Base-by-base conservation (phyloP, 106 monocot species). In the Phalaenopsis equestris region DNA sequence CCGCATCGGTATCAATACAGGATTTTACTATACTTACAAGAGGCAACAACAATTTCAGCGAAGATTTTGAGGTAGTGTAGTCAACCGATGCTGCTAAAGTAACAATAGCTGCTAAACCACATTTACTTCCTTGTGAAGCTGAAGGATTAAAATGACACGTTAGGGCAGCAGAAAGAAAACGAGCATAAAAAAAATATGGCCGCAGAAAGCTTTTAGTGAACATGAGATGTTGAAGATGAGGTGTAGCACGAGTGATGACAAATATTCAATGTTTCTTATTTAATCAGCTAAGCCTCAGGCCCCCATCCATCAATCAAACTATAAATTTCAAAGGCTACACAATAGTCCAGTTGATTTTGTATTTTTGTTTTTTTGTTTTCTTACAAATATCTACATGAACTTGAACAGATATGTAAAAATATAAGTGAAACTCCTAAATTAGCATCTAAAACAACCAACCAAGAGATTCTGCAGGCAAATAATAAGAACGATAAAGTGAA, bases 31-130 rank as follows among this genome's bases (percentile, higher is more conserved):
- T 19, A 83, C 93, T 91, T 89, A 94, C 98, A 87, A 99, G 91
- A 83, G 98, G 98, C 82, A 99, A 42, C 68, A 99, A 48, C 79
- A 92, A 83, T 82, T 94, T 99, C 43, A 94, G 80, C 72, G 94
- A 93, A 55, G 98, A 99, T 68, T 82, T 91, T 37, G 94, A 99
- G 67, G 91, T 75, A 10, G 93, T 93, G 57, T 99, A 99, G 83
- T 99, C 98, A 76, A 99, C 84, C 49, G 98, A 99, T 19, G 98
- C 92, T 80, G 98, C 98, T 72, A 99, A 84, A 77, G 98, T 99
- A 75, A 91, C 91, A 56, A 93, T 85, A 42, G 92, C 98, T 70
- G 88, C 90, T 75, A 99, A 74, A 75, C 82, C 86, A 75, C 93
- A 82, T 84, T 88, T 61, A 73, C 47, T 79, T 82, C 85, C 87